These are phyloP conservation scores for Gelatoporia subvermispora DNA, from an alignment of 768 basidiomycete genomes.

Conservation along the genomic window DNA sequence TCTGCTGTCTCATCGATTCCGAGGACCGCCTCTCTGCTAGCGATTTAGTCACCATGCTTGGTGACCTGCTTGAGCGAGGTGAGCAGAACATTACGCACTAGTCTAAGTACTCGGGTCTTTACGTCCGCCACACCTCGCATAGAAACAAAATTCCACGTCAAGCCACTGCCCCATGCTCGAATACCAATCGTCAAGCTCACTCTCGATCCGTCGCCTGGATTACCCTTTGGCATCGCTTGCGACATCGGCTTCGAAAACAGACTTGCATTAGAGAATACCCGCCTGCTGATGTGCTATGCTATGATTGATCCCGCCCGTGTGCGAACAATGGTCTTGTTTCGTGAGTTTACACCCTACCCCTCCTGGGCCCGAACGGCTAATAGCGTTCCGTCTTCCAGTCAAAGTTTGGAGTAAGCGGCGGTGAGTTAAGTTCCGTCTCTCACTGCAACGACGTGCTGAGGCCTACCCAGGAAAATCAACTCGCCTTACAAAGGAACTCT, in stretches of 20 bases:
- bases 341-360: conserved; percentile 50
- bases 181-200: conserved; percentile 99
- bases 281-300: conserved; percentile 94
- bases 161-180: conserved; percentile 91
- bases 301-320: conserved; percentile 94
- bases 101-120: too few relatives aligned
- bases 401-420: conserved; percentile 99
- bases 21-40: conserved; percentile 72
- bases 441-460: conserved; percentile 1
- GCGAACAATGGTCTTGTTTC: conserved; percentile 90
- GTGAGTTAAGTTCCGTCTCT: conserved; percentile 32
- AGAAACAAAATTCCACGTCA: conserved; percentile 97
- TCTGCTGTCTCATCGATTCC: conserved; percentile 94
- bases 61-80: conserved; percentile 92
- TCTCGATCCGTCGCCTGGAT: conserved; percentile 76
- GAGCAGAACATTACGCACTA: conserved; percentile 22
- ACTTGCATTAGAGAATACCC: conserved; percentile 93
- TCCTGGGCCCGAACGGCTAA: conserved; percentile 1
- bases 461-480: conserved; percentile 79
- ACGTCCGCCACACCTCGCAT: conserved; percentile 2
- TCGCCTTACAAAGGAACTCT: conserved; percentile 96
- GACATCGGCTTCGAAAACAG: conserved; percentile 99
- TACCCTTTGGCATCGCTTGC: conserved; percentile 88
- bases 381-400: conserved; percentile 43
- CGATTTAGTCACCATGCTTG: conserved; percentile 91